A percentile compares a stretch with the other conserved stretches of the same genome.
phyloP scores from a whole-genome alignment of 805 yeast genomes.

The Candida sphagnicola region DNA sequence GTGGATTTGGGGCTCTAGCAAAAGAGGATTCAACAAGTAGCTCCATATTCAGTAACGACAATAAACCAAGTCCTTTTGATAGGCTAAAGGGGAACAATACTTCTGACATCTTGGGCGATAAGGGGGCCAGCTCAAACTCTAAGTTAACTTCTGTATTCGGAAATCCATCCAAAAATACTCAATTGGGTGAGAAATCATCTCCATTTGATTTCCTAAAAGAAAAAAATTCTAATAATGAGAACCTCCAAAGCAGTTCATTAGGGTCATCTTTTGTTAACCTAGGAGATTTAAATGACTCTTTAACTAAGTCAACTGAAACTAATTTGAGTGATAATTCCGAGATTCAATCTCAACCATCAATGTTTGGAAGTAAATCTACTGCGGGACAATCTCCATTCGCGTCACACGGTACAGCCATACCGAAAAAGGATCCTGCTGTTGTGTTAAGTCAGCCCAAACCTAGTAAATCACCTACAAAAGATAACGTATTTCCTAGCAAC shows the following conservation, averaged over 20 bases:
- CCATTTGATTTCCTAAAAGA: constrained; percentile 7
- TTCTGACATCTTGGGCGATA: background rate
- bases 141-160: background rate
- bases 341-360: too few relatives aligned
- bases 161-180: too few relatives aligned
- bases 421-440: background rate
- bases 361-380: too few relatives aligned
- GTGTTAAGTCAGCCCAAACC: constrained; percentile 2
- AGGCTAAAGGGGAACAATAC: constrained; percentile 1
- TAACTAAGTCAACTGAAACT: background rate
- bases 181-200: too few relatives aligned
- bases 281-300: background rate
- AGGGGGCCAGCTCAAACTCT: background rate
- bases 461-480: constrained; percentile 2
- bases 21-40: constrained; percentile 1
- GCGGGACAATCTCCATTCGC: background rate
- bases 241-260: background rate
- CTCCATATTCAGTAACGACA: constrained; percentile 3
- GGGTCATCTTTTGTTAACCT: constrained; percentile 10
- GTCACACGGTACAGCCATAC: background rate
- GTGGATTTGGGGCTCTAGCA: constrained; percentile 7
- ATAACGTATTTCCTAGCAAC: background rate
- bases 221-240: background rate
- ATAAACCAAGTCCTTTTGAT: constrained; percentile 4
- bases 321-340: too few relatives aligned